Conservation (phyloP, 768 basidiomycete species). For the Mycena filopes region DNA sequence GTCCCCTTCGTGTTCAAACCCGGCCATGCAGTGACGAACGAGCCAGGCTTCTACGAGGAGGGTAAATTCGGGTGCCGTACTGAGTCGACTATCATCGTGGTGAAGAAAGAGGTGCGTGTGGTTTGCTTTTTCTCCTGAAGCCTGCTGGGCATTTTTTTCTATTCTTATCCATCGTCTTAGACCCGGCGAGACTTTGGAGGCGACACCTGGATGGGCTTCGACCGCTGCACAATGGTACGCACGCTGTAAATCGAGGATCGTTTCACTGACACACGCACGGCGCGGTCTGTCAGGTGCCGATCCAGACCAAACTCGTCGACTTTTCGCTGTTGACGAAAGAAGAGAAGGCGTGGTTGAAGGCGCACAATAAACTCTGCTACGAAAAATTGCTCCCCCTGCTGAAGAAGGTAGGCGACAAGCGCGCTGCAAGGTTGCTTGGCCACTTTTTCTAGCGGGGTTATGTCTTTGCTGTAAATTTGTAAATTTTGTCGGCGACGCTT, state of each 20-base stretch:
- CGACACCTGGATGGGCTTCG: slow-evolving; percentile 71
- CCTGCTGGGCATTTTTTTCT: slow-evolving; percentile 46
- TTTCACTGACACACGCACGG: not conserved
- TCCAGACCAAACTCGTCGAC: slow-evolving; percentile 73
- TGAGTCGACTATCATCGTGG: slow-evolving; percentile 31
- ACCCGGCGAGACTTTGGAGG: slow-evolving; percentile 59
- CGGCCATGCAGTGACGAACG: slow-evolving; percentile 80
- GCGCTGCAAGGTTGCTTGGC: slow-evolving; percentile 27
- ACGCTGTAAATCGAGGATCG: not conserved
- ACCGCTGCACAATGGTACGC: slow-evolving; percentile 70
- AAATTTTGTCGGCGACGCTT: no score
- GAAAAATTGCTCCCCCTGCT: slow-evolving; percentile 28
- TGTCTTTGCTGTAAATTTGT: not conserved
- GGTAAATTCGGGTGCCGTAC: slow-evolving; percentile 33
- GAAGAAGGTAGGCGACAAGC: slow-evolving; percentile 28
- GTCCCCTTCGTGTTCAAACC: slow-evolving; percentile 56
- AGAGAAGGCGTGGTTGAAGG: slow-evolving; percentile 71
- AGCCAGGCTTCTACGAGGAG: slow-evolving; percentile 67
- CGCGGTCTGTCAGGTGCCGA: slow-evolving; percentile 54
- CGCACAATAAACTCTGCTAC: slow-evolving; percentile 36
- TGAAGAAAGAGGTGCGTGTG: slow-evolving; percentile 25
- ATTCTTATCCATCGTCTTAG: slow-evolving; percentile 41
- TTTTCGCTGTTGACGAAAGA: slow-evolving; percentile 66
- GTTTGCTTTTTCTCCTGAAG: no score
- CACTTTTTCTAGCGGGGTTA: slow-evolving; percentile 22